Evolutionary conservation across 768 basidiomycete species (phyloP).

Genomic region (Kwoniella europaea): DNA sequence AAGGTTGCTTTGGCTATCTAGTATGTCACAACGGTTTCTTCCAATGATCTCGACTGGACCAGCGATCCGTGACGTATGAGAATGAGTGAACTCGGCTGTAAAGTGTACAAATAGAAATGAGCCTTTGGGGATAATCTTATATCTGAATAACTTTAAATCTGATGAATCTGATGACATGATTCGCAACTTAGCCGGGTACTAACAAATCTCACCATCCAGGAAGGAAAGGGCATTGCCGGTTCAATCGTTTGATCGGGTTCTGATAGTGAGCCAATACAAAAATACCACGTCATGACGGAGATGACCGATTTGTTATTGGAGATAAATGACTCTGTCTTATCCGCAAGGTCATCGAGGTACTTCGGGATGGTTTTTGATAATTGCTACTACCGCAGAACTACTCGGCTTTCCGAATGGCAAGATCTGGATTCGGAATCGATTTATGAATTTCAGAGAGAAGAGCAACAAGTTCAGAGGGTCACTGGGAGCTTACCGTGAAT

Average conservation of each 20-base stretch:
- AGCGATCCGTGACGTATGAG: too few relatives aligned
- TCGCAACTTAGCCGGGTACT: not conserved
- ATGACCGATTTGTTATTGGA: not conserved
- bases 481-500: too few relatives aligned
- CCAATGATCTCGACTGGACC: not conserved
- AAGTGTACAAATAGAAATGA: not conserved
- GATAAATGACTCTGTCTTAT: not conserved
- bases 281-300: not conserved
- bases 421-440: too few relatives aligned
- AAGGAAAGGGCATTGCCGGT: not conserved
- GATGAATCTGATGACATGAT: not conserved
- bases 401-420: too few relatives aligned
- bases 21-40: not conserved
- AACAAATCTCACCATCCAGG: too few relatives aligned
- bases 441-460: too few relatives aligned
- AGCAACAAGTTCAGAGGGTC: too few relatives aligned
- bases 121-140: not conserved
- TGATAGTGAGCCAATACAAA: not conserved
- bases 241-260: not conserved
- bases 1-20: slow-evolving; percentile 5
- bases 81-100: too few relatives aligned
- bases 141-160: not conserved
- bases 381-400: too few relatives aligned
- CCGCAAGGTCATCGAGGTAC: not conserved
- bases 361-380: not conserved